Conservation (phyloP, 345 rosid genomes). For the Eucalyptus cloeziana region DNA sequence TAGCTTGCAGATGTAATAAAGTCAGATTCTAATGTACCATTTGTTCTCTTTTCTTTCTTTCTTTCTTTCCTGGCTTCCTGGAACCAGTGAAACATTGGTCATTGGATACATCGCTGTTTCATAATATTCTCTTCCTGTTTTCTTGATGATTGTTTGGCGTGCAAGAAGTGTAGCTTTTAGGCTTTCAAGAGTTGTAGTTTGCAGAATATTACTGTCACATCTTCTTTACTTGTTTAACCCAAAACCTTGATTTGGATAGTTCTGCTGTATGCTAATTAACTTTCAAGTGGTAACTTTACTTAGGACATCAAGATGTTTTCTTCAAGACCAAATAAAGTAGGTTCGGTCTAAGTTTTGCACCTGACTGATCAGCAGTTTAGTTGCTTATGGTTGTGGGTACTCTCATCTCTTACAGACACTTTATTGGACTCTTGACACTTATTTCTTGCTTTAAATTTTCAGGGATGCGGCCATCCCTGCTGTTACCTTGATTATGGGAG, state of each 20-base stretch:
- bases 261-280: neutral
- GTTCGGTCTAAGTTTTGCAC: neutral
- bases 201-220: neutral
- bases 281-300: neutral
- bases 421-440: neutral
- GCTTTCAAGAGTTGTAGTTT: neutral
- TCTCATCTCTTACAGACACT: neutral
- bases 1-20: neutral
- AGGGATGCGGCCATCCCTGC: conserved; percentile 36
- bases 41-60: neutral
- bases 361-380: neutral
- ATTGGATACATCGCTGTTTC: neutral
- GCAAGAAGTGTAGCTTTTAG: neutral
- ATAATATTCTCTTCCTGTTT: neutral
- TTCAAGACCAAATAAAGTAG: neutral
- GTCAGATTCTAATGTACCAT: neutral
- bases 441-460: neutral
- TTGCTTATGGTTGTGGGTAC: neutral
- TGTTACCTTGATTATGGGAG: conserved; percentile 31
- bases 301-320: neutral
- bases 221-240: neutral
- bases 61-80: neutral
- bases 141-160: neutral
- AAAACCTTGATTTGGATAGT: neutral
- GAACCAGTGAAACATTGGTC: neutral